phyloP scores from a whole-genome alignment of 768 basidiomycete genomes.

The Galerina sulciceps region DNA sequence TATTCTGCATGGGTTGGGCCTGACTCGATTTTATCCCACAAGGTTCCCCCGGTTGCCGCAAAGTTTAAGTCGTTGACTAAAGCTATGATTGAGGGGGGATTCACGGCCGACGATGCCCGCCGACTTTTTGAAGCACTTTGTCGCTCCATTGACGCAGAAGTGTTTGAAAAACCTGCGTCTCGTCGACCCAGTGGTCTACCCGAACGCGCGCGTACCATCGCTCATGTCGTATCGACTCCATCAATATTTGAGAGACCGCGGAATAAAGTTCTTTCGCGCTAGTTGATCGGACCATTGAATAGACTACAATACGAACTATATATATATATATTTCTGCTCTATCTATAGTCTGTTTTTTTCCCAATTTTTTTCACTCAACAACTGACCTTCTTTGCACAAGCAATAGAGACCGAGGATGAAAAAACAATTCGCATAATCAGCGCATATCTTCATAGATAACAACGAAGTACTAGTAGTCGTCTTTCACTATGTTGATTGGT shows the following conservation, averaged over 20 bases:
- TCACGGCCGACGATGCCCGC: conserved; percentile 52
- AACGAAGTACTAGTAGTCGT: too few relatives aligned
- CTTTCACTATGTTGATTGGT: too few relatives aligned
- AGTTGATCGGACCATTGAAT: not conserved
- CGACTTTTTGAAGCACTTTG: conserved; percentile 55
- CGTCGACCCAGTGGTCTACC: not conserved
- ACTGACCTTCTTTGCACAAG: too few relatives aligned
- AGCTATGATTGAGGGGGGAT: conserved; percentile 51
- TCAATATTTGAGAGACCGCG: not conserved
- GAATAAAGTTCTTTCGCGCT: conserved; percentile 3
- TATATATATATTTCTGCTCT: too few relatives aligned
- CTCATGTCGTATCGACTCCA: not conserved
- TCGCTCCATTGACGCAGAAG: conserved; percentile 43
- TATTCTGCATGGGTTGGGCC: not conserved
- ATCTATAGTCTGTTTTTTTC: too few relatives aligned
- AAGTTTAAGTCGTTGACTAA: conserved; percentile 49
- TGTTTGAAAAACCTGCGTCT: conserved; percentile 36
- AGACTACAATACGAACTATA: not conserved
- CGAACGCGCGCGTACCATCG: conserved; percentile 11
- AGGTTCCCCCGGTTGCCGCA: conserved; percentile 44
- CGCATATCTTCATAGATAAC: too few relatives aligned
- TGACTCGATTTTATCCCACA: not conserved
- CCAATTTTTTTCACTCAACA: too few relatives aligned
- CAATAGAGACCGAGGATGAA: too few relatives aligned
- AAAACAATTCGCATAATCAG: too few relatives aligned